These are phyloP conservation scores for Erysimum cheiri DNA, from an alignment of 441 rosid species.

Conservation along the genomic window DNA sequence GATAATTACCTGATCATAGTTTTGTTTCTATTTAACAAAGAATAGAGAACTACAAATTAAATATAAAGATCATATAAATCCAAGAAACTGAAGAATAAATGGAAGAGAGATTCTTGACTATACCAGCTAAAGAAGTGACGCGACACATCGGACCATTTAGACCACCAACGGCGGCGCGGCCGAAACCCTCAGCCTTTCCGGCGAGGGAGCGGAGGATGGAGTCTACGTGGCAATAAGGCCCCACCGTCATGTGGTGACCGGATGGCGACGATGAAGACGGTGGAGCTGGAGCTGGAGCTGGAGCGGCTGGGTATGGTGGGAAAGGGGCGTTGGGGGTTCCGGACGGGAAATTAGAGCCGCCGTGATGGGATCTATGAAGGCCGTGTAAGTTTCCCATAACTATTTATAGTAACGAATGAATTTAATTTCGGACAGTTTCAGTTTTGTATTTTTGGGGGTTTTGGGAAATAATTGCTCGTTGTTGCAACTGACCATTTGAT, in stretches of 20 bases:
- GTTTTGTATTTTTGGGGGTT: slow-evolving; percentile 24
- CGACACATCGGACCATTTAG: slow-evolving; percentile 65
- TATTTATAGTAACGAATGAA: slow-evolving; percentile 1
- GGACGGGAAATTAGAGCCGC: slow-evolving; percentile 38
- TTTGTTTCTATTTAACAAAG: background rate
- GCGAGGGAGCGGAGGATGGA: slow-evolving; percentile 74
- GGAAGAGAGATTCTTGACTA: background rate
- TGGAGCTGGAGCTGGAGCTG: slow-evolving; percentile 31
- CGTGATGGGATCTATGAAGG: slow-evolving; percentile 54
- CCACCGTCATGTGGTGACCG: slow-evolving; percentile 38
- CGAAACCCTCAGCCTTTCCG: slow-evolving; percentile 86
- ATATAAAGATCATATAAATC: background rate
- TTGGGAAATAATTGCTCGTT: slow-evolving; percentile 29
- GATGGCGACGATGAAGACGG: slow-evolving; percentile 15
- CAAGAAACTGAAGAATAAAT: background rate
- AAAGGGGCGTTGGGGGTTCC: background rate
- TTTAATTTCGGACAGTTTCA: slow-evolving; percentile 36
- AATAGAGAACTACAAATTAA: background rate
- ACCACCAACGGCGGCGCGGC: slow-evolving; percentile 82
- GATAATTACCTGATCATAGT: background rate
- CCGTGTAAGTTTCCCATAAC: slow-evolving; percentile 56
- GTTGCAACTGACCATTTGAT: slow-evolving; percentile 42
- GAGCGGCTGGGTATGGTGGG: slow-evolving; percentile 14
- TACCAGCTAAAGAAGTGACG: slow-evolving; percentile 79
- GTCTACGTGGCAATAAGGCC: slow-evolving; percentile 71